These are phyloP conservation scores for Dryas drummondii DNA, from an alignment of 306 rosid species.

Conservation along the genomic window DNA sequence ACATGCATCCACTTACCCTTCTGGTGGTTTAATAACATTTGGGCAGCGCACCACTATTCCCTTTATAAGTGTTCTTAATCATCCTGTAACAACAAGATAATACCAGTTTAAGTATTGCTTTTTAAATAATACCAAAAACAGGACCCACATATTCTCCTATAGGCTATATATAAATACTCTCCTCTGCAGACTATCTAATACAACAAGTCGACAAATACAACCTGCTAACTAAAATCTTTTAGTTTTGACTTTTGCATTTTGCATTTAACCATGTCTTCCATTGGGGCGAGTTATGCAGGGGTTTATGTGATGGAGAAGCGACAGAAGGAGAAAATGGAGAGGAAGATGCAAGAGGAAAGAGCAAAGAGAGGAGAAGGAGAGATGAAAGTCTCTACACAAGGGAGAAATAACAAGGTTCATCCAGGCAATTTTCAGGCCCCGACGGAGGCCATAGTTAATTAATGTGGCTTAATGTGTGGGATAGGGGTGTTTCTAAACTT, in stretches of 20 bases:
- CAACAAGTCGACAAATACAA: neutral
- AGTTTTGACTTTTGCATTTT: neutral
- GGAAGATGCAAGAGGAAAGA: slow-evolving; percentile 29
- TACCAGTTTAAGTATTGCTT: slow-evolving; percentile 7
- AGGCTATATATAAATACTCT: slow-evolving; percentile 30
- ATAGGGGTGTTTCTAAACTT: neutral
- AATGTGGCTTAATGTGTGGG: neutral
- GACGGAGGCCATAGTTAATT: neutral
- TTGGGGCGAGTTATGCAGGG: slow-evolving; percentile 40
- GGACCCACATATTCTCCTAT: too few species aligned
- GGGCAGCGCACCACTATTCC: slow-evolving; percentile 25
- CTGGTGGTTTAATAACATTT: slow-evolving; percentile 2
- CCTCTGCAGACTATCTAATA: neutral
- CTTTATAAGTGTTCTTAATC: slow-evolving; percentile 1
- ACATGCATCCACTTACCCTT: slow-evolving; percentile 8
- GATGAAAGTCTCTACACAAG: slow-evolving; percentile 3
- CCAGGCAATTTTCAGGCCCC: slow-evolving; percentile 2
- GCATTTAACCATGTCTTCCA: slow-evolving; percentile 32
- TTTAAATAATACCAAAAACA: slow-evolving; percentile 1
- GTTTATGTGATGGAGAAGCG: slow-evolving; percentile 42
- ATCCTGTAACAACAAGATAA: slow-evolving; percentile 8
- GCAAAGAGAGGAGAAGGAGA: slow-evolving; percentile 15
- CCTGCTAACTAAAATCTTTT: neutral
- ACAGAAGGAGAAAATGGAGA: slow-evolving; percentile 39
- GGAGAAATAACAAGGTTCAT: slow-evolving; percentile 29